A percentile compares a stretch with the other conserved stretches of the same genome.
Conservation (phyloP, 805 yeast genomes). For the Yarrowia sp. region DNA sequence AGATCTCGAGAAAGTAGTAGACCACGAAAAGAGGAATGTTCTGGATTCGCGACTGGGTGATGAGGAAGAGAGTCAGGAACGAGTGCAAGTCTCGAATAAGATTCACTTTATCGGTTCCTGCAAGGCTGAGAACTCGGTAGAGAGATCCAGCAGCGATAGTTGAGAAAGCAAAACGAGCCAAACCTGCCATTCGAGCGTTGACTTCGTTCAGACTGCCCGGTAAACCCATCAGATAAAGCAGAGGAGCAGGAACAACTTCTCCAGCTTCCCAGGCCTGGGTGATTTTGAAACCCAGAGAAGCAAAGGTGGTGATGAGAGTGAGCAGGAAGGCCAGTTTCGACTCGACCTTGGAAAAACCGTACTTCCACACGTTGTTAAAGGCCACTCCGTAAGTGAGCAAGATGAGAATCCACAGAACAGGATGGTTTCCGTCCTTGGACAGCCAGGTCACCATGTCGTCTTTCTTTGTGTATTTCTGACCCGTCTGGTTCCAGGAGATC, state of each 20-base stretch:
- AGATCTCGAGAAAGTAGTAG: slow-evolving; percentile 47
- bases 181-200: slow-evolving; percentile 42
- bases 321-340: slow-evolving; percentile 55
- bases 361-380: slow-evolving; percentile 43
- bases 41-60: slow-evolving; percentile 62
- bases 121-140: slow-evolving; percentile 39
- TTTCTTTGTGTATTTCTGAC: slow-evolving; percentile 74
- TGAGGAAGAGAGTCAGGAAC: slow-evolving; percentile 51
- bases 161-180: slow-evolving; percentile 48
- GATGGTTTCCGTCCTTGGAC: slow-evolving; percentile 40
- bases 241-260: slow-evolving; percentile 56
- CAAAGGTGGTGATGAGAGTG: slow-evolving; percentile 56
- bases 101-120: slow-evolving; percentile 1
- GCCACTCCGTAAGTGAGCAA: slow-evolving; percentile 52
- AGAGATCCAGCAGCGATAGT: slow-evolving; percentile 43
- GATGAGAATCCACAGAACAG: slow-evolving; percentile 59
- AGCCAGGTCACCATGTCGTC: slow-evolving; percentile 59
- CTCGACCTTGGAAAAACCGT: slow-evolving; percentile 43
- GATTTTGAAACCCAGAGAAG: slow-evolving; percentile 63
- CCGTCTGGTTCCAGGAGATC: slow-evolving; percentile 87
- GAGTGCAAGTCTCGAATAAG: slow-evolving; percentile 27
- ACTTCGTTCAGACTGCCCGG: slow-evolving; percentile 34
- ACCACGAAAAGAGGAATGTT: slow-evolving; percentile 63
- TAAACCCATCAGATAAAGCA: slow-evolving; percentile 41
- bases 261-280: slow-evolving; percentile 62